These are phyloP conservation scores for Thalassia testudinum DNA, from an alignment of 116 monocot species.

Conservation along the genomic window DNA sequence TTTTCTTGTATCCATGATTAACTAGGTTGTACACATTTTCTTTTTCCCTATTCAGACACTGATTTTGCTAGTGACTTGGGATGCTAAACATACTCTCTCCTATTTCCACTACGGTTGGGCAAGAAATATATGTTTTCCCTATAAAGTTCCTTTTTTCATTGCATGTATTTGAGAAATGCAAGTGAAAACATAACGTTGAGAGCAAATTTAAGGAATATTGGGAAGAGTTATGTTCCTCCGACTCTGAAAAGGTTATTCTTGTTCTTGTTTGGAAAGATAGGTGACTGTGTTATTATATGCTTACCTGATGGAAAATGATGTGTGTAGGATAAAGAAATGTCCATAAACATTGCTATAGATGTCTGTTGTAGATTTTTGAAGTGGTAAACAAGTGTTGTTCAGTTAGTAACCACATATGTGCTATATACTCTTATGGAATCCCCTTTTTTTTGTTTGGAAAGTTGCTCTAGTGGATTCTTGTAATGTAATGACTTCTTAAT, in stretches of 20 bases:
- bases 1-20: too few species aligned
- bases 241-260: constrained; percentile 80
- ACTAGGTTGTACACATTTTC: too few species aligned
- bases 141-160: background rate
- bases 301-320: background rate
- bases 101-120: too few species aligned
- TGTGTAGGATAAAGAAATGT: constrained; percentile 89
- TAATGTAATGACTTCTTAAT: too few species aligned
- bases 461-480: too few species aligned
- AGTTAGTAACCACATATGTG: constrained; percentile 64
- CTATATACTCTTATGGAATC: background rate
- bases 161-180: constrained; percentile 27
- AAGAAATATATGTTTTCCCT: too few species aligned
- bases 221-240: constrained; percentile 97
- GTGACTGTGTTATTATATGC: background rate
- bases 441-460: too few species aligned
- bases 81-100: too few species aligned
- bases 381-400: constrained; percentile 52
- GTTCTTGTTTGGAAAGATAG: background rate
- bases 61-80: too few species aligned
- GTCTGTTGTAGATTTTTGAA: constrained; percentile 85
- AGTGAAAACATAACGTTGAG: constrained; percentile 79
- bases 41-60: too few species aligned
- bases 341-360: constrained; percentile 80
- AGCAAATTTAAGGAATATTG: constrained; percentile 83